Base-by-base conservation (phyloP, 371 early-diverging fungal genomes). In the Lichtheimia ramosa region DNA sequence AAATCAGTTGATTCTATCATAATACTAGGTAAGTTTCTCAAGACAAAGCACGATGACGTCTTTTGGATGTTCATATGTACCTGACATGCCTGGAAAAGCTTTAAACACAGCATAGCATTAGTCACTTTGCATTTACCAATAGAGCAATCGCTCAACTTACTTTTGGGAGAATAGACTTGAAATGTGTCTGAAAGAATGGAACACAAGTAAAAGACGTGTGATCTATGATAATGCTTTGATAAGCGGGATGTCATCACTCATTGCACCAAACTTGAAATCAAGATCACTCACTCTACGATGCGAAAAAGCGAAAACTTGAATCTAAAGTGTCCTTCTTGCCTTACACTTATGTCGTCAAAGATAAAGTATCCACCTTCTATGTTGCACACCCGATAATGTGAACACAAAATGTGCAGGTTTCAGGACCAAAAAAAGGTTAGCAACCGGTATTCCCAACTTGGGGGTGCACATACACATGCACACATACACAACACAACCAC, bases 321-420 rank as follows among this genome's bases (percentile, higher is more conserved):
- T 12, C 94, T 80, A 70, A 91, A 97, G 10, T 72, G 67, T 13
- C 98, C 98, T 66, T 97, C 96, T 58, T 89, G 83, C 48, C 95
- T 82, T 25, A 95, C 92, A 28, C 92, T 91, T 34, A 98, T 71
- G 60, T 98, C 97, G 13, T 93, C 93, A 77, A 97, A 98, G 24
- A 96, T 92, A 79, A 96, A 97, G 64, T 93, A 96, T 13, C 90
- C 96, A 20, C 95, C 96, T 48, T 94, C 93, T 79, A n/a, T n/a
- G 82, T 13, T 46, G 21, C 21, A 46, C 21, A 46, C 16, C 46
- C 46, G 16, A 53, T 34, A 34, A 34, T 34, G 34, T 34, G 34
- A 34, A 34, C 34, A 34, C 34, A 34, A 34, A 34, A 34, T 34
- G 34, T 34, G 34, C 34, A 34, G 34, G 34, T 34, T 34, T 34